Evolutionary conservation across 805 yeast species (phyloP).

Genomic region (Wickerhamiella qilinensis): DNA sequence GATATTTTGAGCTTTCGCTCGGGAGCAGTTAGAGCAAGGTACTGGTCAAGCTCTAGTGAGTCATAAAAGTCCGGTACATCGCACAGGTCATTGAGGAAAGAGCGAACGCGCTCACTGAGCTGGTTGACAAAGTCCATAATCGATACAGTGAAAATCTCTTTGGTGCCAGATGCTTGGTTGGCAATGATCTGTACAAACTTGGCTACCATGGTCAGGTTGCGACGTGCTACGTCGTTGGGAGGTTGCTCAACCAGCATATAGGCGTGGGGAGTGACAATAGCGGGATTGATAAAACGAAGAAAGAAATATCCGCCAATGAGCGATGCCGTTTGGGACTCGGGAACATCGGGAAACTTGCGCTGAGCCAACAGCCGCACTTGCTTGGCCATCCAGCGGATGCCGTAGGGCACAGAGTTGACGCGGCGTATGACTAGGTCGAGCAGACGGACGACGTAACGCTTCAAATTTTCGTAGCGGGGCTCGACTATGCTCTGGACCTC

Average conservation of each 20-base stretch:
- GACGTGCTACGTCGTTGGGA: slow-evolving; percentile 30
- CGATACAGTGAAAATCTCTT: slow-evolving; percentile 28
- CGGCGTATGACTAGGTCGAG: slow-evolving; percentile 44
- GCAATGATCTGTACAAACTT: slow-evolving; percentile 77
- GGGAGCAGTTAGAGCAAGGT: slow-evolving; percentile 22
- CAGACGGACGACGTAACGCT: slow-evolving; percentile 15
- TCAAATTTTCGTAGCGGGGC: slow-evolving; percentile 16
- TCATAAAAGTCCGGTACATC: slow-evolving; percentile 27
- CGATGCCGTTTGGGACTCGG: slow-evolving; percentile 20
- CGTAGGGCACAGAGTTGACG: slow-evolving; percentile 44
- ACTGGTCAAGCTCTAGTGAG: slow-evolving; percentile 25
- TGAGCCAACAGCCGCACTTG: slow-evolving; percentile 41
- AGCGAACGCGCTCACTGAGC: slow-evolving; percentile 18
- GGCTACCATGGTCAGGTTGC: slow-evolving; percentile 64
- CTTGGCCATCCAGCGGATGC: slow-evolving; percentile 56
- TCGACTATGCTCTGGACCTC: slow-evolving; percentile 16
- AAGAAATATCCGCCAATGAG: slow-evolving; percentile 75
- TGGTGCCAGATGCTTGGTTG: slow-evolving; percentile 51
- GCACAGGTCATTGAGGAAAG: slow-evolving; percentile 22
- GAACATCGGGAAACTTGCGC: slow-evolving; percentile 46
- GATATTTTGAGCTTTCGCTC: slow-evolving; percentile 21
- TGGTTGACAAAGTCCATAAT: slow-evolving; percentile 17
- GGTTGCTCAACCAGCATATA: slow-evolving; percentile 23
- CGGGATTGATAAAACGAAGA: slow-evolving; percentile 70
- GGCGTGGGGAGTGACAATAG: slow-evolving; percentile 74